A percentile compares a stretch with the other conserved stretches of the same genome.
These are phyloP conservation scores for Xylariaceae sp. DNA, from an alignment of 2,329 filamentous ascomycete genomes.

Conservation along the genomic window DNA sequence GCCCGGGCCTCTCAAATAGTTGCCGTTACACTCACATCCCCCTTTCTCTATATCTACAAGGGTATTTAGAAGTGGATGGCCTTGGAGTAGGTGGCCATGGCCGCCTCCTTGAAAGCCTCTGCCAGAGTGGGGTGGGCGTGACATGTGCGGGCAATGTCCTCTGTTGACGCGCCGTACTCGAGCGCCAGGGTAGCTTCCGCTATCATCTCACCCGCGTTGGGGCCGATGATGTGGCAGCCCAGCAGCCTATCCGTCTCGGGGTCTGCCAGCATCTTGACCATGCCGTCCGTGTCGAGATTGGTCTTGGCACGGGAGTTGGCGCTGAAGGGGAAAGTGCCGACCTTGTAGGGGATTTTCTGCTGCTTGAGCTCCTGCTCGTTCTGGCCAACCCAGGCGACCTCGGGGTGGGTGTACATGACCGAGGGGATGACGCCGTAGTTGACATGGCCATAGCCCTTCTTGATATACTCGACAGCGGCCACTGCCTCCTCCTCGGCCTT, in stretches of 20 bases:
- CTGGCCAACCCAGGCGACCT: constrained; percentile 98
- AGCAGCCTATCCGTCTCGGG: constrained; percentile 94
- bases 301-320: constrained; percentile 99
- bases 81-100: constrained; percentile 94
- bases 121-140: constrained; percentile 94
- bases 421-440: constrained; percentile 98
- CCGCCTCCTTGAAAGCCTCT: constrained; percentile 99
- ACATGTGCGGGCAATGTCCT: constrained; percentile 91
- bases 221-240: constrained; percentile 92
- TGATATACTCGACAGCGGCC: constrained; percentile 92
- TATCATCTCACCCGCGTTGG: constrained; percentile 98
- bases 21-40: constrained; percentile 10
- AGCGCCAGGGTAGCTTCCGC: constrained; percentile 91
- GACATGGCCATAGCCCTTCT: constrained; percentile 95
- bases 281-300: constrained; percentile 89
- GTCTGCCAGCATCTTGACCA: constrained; percentile 96
- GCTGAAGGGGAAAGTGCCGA: constrained; percentile 93
- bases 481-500: constrained; percentile 99
- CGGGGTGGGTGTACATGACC: constrained; percentile 99
- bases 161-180: constrained; percentile 92
- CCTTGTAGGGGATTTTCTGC: constrained; percentile 82
- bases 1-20: constrained; percentile 15
- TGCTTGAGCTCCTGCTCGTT: constrained; percentile 94
- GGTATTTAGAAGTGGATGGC: constrained; percentile 81
- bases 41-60: constrained; percentile 27